A percentile compares a stretch with the other conserved stretches of the same genome.
Evolutionary conservation across 441 rosid species (phyloP).

Genomic region (Erysimum pusillum): DNA sequence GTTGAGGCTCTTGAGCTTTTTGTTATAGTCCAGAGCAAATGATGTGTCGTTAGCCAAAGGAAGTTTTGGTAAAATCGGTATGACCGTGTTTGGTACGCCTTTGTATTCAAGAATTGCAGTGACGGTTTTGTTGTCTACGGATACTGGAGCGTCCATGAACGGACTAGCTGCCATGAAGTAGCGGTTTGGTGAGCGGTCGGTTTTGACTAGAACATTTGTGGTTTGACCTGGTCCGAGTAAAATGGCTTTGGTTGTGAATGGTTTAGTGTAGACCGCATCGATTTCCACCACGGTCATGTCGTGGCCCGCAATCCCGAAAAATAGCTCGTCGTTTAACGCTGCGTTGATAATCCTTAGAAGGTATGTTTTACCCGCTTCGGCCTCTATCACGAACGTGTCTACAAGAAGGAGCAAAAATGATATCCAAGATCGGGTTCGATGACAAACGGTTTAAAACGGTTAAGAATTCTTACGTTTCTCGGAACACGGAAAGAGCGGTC

Average conservation of each 20-base stretch:
- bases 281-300: conserved; percentile 61
- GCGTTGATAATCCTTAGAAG: conserved; percentile 57
- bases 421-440: not conserved
- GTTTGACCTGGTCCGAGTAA: conserved; percentile 57
- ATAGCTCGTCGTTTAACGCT: conserved; percentile 71
- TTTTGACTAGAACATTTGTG: conserved; percentile 57
- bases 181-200: conserved; percentile 56
- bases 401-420: not conserved
- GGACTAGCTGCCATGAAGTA: conserved; percentile 72
- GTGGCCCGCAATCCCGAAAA: conserved; percentile 67
- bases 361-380: conserved; percentile 52
- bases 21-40: conserved; percentile 52
- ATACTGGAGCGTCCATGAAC: conserved; percentile 60
- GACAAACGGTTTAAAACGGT: not conserved
- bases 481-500: conserved; percentile 61
- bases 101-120: conserved; percentile 64
- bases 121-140: conserved; percentile 67
- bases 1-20: conserved; percentile 60
- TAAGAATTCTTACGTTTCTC: conserved; percentile 49
- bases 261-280: conserved; percentile 56
- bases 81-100: conserved; percentile 61
- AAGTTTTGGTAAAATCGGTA: conserved; percentile 54
- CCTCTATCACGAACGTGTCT: conserved; percentile 58
- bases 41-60: conserved; percentile 63
- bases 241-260: conserved; percentile 51